Evolutionary conservation across 352 stramenopile genomes (phyloP).

Genomic region (Phytophthora agathidicida): DNA sequence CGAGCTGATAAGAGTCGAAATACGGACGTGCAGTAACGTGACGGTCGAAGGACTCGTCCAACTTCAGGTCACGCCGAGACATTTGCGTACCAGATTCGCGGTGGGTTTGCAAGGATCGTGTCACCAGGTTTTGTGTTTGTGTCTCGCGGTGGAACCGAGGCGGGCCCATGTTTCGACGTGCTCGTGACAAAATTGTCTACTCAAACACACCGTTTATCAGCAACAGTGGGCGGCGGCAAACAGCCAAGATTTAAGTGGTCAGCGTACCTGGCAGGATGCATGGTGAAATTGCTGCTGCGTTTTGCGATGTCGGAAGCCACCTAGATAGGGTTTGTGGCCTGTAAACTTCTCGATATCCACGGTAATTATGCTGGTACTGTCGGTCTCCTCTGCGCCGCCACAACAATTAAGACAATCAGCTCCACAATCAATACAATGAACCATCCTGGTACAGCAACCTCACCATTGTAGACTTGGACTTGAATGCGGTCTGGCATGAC

Average conservation of each 20-base stretch:
- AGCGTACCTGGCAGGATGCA: constrained; percentile 76
- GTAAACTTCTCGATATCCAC: constrained; percentile 83
- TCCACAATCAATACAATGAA: not conserved
- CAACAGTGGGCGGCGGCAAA: not conserved
- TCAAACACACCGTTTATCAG: not conserved
- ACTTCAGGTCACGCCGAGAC: constrained; percentile 69
- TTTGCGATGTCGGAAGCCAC: constrained; percentile 89
- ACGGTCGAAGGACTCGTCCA: constrained; percentile 77
- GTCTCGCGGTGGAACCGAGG: constrained; percentile 79
- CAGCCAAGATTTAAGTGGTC: not conserved
- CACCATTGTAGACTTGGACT: constrained; percentile 74
- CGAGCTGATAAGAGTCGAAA: constrained; percentile 90
- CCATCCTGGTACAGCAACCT: not conserved
- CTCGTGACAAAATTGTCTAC: constrained; percentile 64
- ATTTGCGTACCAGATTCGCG: constrained; percentile 94
- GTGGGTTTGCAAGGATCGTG: constrained; percentile 81
- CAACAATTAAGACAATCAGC: not conserved
- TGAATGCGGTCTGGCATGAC: constrained; percentile 86
- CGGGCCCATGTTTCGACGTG: constrained; percentile 42
- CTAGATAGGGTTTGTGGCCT: constrained; percentile 86
- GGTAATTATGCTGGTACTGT: constrained; percentile 52
- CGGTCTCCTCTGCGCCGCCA: constrained; percentile 43
- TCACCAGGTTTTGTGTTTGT: constrained; percentile 85
- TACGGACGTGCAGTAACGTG: constrained; percentile 75
- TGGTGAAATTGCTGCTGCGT: constrained; percentile 92